These are phyloP conservation scores for Brassica carinata DNA, from an alignment of 345 rosid species.

Conservation along the genomic window DNA sequence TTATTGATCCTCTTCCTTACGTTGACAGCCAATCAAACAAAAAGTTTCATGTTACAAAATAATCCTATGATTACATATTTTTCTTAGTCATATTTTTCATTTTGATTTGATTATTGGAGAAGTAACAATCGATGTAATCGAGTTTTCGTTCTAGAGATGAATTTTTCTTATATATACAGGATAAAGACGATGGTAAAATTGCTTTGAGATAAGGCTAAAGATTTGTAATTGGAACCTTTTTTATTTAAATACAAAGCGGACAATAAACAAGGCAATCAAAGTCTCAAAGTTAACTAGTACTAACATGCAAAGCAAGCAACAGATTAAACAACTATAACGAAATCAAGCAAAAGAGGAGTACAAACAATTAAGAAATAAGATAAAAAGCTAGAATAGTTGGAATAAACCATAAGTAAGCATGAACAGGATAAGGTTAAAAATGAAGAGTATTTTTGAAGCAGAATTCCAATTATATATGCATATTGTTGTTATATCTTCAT, in stretches of 20 bases:
- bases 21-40: conserved; percentile 35
- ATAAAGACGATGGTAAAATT: neutral
- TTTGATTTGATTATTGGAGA: neutral
- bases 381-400: neutral
- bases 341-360: neutral
- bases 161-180: neutral
- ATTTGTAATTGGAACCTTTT: neutral
- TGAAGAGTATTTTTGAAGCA: neutral
- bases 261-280: neutral
- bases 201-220: neutral
- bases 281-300: neutral
- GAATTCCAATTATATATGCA: neutral
- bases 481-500: neutral
- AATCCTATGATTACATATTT: neutral
- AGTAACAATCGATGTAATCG: neutral
- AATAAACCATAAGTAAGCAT: neutral
- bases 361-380: neutral
- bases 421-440: neutral
- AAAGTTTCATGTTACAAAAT: neutral
- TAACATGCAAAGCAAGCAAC: neutral
- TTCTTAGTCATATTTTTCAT: neutral
- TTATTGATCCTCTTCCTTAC: conserved; percentile 28
- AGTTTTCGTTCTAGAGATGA: neutral
- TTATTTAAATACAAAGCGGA: neutral
- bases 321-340: neutral